phyloP scores from a whole-genome alignment of 2,329 filamentous ascomycete species.

The Botrytis paeoniae region DNA sequence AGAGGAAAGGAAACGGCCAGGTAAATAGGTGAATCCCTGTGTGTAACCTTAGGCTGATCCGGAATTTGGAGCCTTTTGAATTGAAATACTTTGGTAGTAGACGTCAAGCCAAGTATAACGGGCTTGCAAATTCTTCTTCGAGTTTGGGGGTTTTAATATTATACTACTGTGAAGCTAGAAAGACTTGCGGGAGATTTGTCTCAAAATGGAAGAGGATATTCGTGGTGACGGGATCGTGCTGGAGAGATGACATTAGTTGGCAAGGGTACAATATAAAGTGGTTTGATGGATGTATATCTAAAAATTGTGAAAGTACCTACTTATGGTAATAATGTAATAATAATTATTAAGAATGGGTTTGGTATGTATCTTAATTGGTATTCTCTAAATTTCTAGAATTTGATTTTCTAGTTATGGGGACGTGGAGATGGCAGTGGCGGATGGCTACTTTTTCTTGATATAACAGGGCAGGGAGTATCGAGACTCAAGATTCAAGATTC shows the following conservation, averaged over 20 bases:
- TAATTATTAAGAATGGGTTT: neutral
- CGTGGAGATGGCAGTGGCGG: neutral
- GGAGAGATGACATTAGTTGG: neutral
- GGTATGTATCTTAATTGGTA: neutral
- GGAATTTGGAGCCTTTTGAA: slow-evolving; percentile 3
- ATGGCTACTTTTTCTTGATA: neutral
- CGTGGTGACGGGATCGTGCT: slow-evolving; percentile 8
- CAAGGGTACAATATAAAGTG: neutral
- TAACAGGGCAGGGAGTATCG: neutral
- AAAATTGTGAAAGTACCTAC: neutral
- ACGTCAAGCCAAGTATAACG: neutral
- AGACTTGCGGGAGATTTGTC: neutral
- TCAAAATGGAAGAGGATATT: slow-evolving; percentile 15
- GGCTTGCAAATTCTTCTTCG: slow-evolving; percentile 6
- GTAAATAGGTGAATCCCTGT: slow-evolving; percentile 8
- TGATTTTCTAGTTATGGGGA: neutral
- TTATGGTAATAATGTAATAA: neutral
- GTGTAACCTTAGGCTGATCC: neutral
- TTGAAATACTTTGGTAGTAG: neutral
- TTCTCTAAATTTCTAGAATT: neutral
- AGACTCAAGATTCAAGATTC: neutral
- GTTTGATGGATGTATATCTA: neutral
- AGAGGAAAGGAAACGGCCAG: neutral
- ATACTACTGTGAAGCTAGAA: slow-evolving; percentile 4
- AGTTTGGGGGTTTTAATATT: neutral